Base-by-base conservation (phyloP, 202 grass and related monocot species). In the Hordeum pubiflorum region DNA sequence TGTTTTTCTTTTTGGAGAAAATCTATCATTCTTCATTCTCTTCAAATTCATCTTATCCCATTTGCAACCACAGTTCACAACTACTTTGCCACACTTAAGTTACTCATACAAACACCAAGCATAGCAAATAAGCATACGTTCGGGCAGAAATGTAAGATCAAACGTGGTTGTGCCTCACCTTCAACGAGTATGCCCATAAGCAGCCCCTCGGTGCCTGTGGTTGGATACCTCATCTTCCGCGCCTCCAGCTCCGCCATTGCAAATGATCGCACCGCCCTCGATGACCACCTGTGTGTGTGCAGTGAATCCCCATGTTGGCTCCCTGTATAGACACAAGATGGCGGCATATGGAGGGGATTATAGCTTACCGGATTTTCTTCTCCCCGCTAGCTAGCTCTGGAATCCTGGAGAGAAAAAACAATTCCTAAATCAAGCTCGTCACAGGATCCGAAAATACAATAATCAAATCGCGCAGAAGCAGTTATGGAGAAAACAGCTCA, bases 151-250 rank as follows among this genome's bases (percentile, higher is more conserved):
- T 7, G 27, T 69, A 75, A 86, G 61, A 83, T 39, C 55, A 3
- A 75, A 44, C 21, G 44, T 73, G 46, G 70, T 17, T 73, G 50
- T 3, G 69, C 24, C 80, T 86, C 68, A 99, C 96, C 96, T 82
- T 99, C 92, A 6, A 89, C 86, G 70, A 99, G 94, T 69, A 96
- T 84, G 61, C 90, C 96, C 89, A 99, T 91, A 63, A 96, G 92
- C 63, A 99, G 85, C 11, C 80, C 82, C 76, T 99, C 90, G 0
- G 96, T 96, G 37, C 89, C 91, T 11, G 91, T 91, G 55, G 90
- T 86, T 27, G 89, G 83, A 59, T 94, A 92, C 72, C 88, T 93
- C 70, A 96, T 91, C 78, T 93, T 93, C 46, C 89, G 69, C 12
- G 96, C 96, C 76, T 99, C 90, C 67, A 96, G 61, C 56, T 99